Evolutionary conservation across 1,284 basidiomycete genomes (phyloP), one percentile per base, ranked within the genome.

Genomic region (Boletus austroedulis): DNA sequence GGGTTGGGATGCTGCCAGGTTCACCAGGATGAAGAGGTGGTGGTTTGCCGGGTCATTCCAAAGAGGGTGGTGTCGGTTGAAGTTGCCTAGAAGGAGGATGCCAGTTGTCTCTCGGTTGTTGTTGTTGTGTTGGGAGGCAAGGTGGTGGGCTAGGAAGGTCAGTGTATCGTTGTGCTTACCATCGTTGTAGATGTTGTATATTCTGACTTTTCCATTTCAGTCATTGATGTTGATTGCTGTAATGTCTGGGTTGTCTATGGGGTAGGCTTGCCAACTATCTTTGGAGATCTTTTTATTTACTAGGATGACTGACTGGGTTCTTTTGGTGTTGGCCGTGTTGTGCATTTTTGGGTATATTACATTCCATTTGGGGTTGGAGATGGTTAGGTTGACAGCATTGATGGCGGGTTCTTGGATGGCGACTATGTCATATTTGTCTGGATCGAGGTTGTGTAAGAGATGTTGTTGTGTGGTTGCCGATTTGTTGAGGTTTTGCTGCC

Each of bases 41-140:
- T 43, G 41, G 12, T 43, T 43, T 4, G 4, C 5, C 11, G 38
- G 38, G 38, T 40, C 7, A 9, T 40, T n/a, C 38, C n/a, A 40
- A 2, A 40, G 8, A 11, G 41, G 41, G 41, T 36, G 36, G 8
- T 36, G 36, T 3, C 36, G 12, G 36, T 36, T 36, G 36, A 36
- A 36, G 36, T 36, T 0, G 0, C 36, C 36, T 4, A 36, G 36
- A 19, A 36, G 19, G 19, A 36, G 5, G 15, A 36, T 36, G 8
- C 36, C 36, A 7, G 14, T n/a, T 2, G 15, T 36, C 15, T 36
- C 34, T 15, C 5, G 15, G 36, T n/a, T 7, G 19, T 6, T 36
- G 17, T n/a, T n/a, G 3, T 19, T 8, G 3, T 19, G 36, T 8
- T 19, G 5, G 2, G 36, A 2, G 2, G 36, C 0, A 0, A 14